Evolutionary conservation across 2,329 filamentous ascomycete species (phyloP), one percentile per base, ranked within the genome.

Genomic region (Aspergillus ibericus): DNA sequence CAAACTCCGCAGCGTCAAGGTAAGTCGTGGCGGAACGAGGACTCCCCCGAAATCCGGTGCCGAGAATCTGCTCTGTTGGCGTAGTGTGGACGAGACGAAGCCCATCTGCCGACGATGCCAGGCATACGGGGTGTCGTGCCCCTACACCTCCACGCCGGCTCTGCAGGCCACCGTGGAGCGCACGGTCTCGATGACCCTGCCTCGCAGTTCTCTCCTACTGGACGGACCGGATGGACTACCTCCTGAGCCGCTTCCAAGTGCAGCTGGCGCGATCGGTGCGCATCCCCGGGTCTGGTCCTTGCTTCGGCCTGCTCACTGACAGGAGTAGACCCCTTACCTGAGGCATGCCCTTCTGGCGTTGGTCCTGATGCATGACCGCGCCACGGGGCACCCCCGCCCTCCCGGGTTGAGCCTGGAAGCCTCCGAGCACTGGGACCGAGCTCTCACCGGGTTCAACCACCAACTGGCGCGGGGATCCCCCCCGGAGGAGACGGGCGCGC

Each of bases 1-100:
- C 48, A 50, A 50, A 18, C 48, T 50, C n/a, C 48, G 48, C 7
- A 20, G 48, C 29, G 48, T 50, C 16, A 50, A 50, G 32, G 48
- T 50, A n/a, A 18, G 47, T 25, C 22, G 22, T n/a, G 25, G 12
- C 22, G 5, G 13, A 6, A 10, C 18, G 7, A 6, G 1, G 8
- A 2, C 15, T 5, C 4, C n/a, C 10, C 47, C 32, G 12, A 3
- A 20, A 5, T 15, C 13, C 18, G n/a, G 5, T 13, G 47, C 18
- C 16, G 15, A 25, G 20, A 13, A 34, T n/a, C 18, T 49, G 47
- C 25, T 36, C 47, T 3, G 15, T 15, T 20, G n/a, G 16, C 5
- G 16, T 22, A 50, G 47, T 50, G 47, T 16, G 48, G 48, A 50
- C 32, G 48, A 50, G 20, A 25, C 22, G 18, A 50, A 25, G 10